Percentiles rank a stretch among this genome's conserved stretches.
Evolutionary conservation across 2,329 filamentous ascomycete species (phyloP).

Genomic region (Talaromyces sp.): DNA sequence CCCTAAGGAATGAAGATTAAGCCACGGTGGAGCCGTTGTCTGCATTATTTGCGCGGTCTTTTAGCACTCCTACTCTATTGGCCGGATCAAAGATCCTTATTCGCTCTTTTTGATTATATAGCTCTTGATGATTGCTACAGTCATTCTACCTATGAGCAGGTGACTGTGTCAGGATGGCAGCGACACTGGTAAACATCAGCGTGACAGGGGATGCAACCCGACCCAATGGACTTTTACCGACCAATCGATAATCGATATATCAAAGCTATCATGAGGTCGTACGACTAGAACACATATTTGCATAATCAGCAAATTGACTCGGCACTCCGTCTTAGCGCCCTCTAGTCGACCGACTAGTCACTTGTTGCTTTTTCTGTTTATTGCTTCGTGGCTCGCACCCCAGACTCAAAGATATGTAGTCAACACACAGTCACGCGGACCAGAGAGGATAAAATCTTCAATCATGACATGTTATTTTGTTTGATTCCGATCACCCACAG

Average conservation of each 20-base stretch:
- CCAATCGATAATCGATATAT: neutral
- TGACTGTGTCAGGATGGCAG: neutral
- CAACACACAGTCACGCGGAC: neutral
- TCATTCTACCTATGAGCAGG: neutral
- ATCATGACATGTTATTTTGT: neutral
- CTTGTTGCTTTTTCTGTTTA: neutral
- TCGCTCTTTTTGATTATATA: neutral
- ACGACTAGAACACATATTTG: neutral
- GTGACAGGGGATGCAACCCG: neutral
- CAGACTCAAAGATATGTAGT: neutral
- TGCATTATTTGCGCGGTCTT: neutral
- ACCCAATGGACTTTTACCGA: neutral
- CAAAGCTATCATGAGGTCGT: neutral
- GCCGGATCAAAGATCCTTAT: neutral
- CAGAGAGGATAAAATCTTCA: neutral
- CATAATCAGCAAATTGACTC: neutral
- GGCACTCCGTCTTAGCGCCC: neutral
- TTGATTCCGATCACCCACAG: neutral
- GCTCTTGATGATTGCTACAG: neutral
- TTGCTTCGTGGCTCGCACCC: neutral
- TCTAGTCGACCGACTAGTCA: neutral
- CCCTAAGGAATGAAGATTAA: neutral
- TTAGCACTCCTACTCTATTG: too few species aligned
- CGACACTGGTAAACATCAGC: neutral
- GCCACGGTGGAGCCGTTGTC: neutral